phyloP scores from a whole-genome alignment of 1,284 basidiomycete species.

The Trametes pubescens region DNA sequence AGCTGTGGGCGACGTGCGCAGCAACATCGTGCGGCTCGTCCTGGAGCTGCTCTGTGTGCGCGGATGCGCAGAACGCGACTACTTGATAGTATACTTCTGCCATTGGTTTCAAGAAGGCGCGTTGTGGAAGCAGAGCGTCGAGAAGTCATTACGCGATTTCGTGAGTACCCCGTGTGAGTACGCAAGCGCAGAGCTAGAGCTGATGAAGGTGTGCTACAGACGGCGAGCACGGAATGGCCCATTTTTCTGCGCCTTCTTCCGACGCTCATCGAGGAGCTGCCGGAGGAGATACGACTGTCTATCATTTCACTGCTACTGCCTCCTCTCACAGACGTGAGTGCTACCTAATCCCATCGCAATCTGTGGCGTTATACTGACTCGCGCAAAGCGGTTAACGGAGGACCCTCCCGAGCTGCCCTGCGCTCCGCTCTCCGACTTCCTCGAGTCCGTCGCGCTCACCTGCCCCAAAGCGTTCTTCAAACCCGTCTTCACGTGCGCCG shows the following conservation, averaged over 20 bases:
- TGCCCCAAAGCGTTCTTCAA: slow-evolving; percentile 79
- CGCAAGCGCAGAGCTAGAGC: background rate
- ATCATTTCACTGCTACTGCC: slow-evolving; percentile 50
- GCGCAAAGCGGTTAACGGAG: slow-evolving; percentile 53
- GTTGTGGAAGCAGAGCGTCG: slow-evolving; percentile 53
- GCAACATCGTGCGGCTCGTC: slow-evolving; percentile 46
- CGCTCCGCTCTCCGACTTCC: slow-evolving; percentile 54
- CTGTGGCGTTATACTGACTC: background rate
- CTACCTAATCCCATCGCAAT: background rate
- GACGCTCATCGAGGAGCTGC: slow-evolving; percentile 51
- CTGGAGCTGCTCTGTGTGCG: slow-evolving; percentile 52
- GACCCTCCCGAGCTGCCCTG: slow-evolving; percentile 58
- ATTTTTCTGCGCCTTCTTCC: slow-evolving; percentile 49
- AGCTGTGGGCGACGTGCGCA: slow-evolving; percentile 34
- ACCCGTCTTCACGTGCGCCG: slow-evolving; percentile 75
- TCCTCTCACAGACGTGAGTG: slow-evolving; percentile 60
- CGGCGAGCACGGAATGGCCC: slow-evolving; percentile 53
- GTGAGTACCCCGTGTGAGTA: slow-evolving; percentile 42
- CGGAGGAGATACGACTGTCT: slow-evolving; percentile 52
- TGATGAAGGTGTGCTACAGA: slow-evolving; percentile 41
- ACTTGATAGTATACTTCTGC: slow-evolving; percentile 45
- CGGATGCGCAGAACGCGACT: slow-evolving; percentile 39
- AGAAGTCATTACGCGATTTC: slow-evolving; percentile 50
- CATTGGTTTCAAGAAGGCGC: slow-evolving; percentile 51
- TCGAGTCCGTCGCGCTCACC: slow-evolving; percentile 57